These are phyloP conservation scores for Phytophthora megakarya DNA, from an alignment of 352 stramenopile species.

Conservation along the genomic window DNA sequence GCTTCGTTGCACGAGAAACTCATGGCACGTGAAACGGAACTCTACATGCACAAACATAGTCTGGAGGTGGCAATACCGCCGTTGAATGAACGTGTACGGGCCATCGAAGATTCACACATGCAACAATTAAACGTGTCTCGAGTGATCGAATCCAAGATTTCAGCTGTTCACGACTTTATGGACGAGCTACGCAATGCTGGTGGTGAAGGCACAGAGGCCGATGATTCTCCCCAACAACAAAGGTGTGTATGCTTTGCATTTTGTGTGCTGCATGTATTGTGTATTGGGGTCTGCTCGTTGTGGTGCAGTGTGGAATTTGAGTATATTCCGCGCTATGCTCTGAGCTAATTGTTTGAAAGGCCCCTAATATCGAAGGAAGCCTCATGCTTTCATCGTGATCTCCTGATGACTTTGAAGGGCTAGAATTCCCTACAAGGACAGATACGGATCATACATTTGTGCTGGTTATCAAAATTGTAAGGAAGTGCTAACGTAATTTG, in stretches of 20 bases:
- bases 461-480: background rate
- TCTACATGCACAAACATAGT: constrained; percentile 41
- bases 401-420: constrained; percentile 88
- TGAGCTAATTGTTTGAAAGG: constrained; percentile 19
- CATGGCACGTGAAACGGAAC: constrained; percentile 49
- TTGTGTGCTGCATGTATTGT: constrained; percentile 16
- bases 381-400: constrained; percentile 37
- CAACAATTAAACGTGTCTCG: constrained; percentile 36
- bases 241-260: constrained; percentile 43
- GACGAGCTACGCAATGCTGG: constrained; percentile 56
- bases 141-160: constrained; percentile 65
- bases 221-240: constrained; percentile 59
- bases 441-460: constrained; percentile 84
- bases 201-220: constrained; percentile 53
- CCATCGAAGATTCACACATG: constrained; percentile 43
- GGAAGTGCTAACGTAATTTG: constrained; percentile 4
- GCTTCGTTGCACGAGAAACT: constrained; percentile 46
- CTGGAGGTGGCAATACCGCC: constrained; percentile 31
- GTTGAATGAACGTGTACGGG: constrained; percentile 34
- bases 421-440: constrained; percentile 91
- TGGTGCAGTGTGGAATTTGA: constrained; percentile 14
- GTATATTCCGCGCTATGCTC: constrained; percentile 4
- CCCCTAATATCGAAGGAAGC: constrained; percentile 33
- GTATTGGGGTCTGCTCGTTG: constrained; percentile 24
- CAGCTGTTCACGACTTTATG: constrained; percentile 61